A percentile compares a stretch with the other conserved stretches of the same genome.
Evolutionary conservation across 257 asterid genomes (phyloP).

Genomic region (Striga asiatica): DNA sequence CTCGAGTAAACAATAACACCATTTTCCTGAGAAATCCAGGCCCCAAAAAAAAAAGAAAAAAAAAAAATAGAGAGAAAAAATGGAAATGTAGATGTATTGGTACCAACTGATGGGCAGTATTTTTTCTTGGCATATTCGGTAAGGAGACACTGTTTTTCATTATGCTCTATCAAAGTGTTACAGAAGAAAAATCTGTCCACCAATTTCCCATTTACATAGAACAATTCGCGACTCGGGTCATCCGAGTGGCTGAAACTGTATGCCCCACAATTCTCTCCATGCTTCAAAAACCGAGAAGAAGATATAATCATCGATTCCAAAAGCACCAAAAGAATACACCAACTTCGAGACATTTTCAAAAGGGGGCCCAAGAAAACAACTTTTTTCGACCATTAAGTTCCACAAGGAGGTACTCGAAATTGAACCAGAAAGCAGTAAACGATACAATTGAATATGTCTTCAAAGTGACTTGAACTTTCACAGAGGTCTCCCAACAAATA

Average conservation of each 20-base stretch:
- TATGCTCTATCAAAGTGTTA: constrained; percentile 30
- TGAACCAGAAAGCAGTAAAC: not conserved
- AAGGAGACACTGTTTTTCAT: constrained; percentile 33
- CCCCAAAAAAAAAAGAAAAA: not conserved
- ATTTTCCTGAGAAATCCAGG: not conserved
- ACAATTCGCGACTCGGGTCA: constrained; percentile 31
- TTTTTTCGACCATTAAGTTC: constrained; percentile 22
- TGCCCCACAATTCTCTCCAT: constrained; percentile 38
- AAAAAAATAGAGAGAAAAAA: not conserved
- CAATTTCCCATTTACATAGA: constrained; percentile 48
- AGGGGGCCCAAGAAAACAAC: too few relatives aligned
- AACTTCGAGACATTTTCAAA: constrained; percentile 30
- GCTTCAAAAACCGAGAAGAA: constrained; percentile 36
- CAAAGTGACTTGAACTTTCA: too few relatives aligned
- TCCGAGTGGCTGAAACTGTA: constrained; percentile 31
- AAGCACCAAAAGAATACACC: constrained; percentile 28
- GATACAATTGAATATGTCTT: not conserved
- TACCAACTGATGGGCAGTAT: constrained; percentile 57
- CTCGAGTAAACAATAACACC: not conserved
- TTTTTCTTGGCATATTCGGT: constrained; percentile 21
- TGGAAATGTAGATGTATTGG: constrained; percentile 1
- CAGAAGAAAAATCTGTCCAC: constrained; percentile 58
- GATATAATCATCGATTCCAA: constrained; percentile 31
- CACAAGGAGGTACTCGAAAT: constrained; percentile 25
- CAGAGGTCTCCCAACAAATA: too few relatives aligned